Evolutionary conservation across 208 protist species (phyloP).

Genomic region (Leishmania turanica): DNA sequence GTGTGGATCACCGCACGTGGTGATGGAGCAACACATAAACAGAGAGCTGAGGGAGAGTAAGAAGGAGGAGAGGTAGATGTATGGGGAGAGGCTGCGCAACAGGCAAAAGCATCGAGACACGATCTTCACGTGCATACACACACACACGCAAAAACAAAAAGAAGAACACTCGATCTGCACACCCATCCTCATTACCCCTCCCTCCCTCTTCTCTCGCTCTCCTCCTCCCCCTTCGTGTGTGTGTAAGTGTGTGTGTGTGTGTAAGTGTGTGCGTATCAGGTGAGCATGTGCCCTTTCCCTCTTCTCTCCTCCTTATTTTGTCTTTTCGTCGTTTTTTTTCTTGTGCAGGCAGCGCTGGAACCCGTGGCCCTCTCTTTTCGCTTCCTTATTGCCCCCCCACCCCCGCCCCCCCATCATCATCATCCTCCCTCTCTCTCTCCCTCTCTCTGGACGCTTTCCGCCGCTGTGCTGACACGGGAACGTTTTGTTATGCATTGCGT

Average conservation of each 20-base stretch:
- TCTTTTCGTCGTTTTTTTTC: neutral
- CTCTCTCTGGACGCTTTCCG: too few species aligned
- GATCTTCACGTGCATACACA: neutral
- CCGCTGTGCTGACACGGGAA: too few species aligned
- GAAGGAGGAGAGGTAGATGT: neutral
- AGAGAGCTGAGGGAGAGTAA: neutral
- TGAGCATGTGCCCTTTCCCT: neutral
- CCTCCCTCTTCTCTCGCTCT: neutral
- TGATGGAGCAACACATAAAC: constrained; percentile 1
- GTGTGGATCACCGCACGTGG: constrained; percentile 42
- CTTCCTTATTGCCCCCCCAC: neutral
- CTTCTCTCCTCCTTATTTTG: neutral
- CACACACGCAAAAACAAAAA: neutral
- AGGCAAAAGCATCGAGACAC: neutral
- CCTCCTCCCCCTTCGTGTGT: neutral
- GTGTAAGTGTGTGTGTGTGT: neutral
- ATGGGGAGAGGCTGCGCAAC: neutral
- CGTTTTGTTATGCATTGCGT: neutral
- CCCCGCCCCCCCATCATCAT: too few species aligned
- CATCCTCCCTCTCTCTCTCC: too few species aligned
- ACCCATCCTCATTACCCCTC: neutral
- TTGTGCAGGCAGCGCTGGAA: neutral
- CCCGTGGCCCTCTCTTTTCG: neutral
- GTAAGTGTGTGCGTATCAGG: neutral
- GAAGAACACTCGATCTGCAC: neutral